Base-by-base conservation (phyloP, 2,329 filamentous ascomycete genomes). In the Stemphylium vesicarium region DNA sequence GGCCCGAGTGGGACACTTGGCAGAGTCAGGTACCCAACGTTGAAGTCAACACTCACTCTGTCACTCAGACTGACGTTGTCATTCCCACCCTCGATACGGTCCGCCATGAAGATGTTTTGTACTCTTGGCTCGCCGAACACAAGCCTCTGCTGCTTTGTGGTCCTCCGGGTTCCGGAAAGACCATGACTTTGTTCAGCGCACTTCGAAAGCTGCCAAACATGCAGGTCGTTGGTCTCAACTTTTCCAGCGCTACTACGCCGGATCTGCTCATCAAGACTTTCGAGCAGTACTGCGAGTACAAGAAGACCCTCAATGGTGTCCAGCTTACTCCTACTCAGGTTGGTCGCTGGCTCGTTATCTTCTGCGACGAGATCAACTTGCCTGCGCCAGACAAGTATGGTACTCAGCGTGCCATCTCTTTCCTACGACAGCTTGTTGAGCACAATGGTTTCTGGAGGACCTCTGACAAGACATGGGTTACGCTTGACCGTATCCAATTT, bases 371-470 rank as follows among this genome's bases (percentile, higher is more conserved):
- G 76, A 99, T 99, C 80, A 99, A 99, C 77, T 83, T 99, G 81
- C 95, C 95, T 6, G 94, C 95, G 4, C 95, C 95, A 3, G 95
- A 99, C 79, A 94, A 92, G 69, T 99, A 99, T 74, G 94, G 93
- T 50, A 99, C 96, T 1, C 95, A 99, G 76, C 88, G 95, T 59
- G 95, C 95, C 31, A 99, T 99, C 62, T 96, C 95, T 5, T 99
- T 99, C 84, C 78, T 99, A 63, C 88, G 96, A 66, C 95, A 99
- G 75, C 87, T 99, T 59, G 93, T 99, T 43, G 95, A 99, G 76
- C 95, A 99, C 72, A 98, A 98, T 66, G 95, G 95, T 26, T 99
- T 99, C 85, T 99, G 96, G 96, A 86, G 94, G 65, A 96, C 96
- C 0, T 91, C 91, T 0, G 96, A 98, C 78, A 97, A 96, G 80